A percentile compares a stretch with the other conserved stretches of the same genome.
These are phyloP conservation scores for Candida suzukii DNA, from an alignment of 805 yeast species.

Conservation along the genomic window DNA sequence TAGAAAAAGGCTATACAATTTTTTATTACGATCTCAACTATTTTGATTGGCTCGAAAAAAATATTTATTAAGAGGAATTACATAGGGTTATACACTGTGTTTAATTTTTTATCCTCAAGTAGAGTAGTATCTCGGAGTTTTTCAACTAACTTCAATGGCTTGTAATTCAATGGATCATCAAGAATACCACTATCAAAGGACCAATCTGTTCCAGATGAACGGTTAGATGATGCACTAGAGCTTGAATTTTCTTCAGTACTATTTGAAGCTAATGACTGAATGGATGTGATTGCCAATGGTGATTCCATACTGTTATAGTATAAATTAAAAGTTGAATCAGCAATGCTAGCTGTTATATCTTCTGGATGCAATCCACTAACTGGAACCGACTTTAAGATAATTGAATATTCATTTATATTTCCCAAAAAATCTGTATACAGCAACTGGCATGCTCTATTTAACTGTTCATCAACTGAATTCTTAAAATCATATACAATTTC, in stretches of 20 bases:
- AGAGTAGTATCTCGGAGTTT: slow-evolving; percentile 2
- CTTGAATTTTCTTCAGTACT: background rate
- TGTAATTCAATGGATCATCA: slow-evolving; percentile 5
- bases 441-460: background rate
- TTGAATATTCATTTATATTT: background rate
- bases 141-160: slow-evolving; percentile 12
- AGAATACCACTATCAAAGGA: background rate
- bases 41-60: too few species aligned
- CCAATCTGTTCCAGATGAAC: slow-evolving; percentile 6
- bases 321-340: background rate
- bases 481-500: background rate
- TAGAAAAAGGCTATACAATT: too few species aligned
- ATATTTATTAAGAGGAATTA: too few species aligned
- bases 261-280: background rate
- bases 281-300: background rate
- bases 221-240: background rate
- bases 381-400: background rate
- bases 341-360: too few species aligned
- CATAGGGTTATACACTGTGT: too few species aligned
- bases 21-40: too few species aligned
- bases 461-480: background rate
- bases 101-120: too few species aligned
- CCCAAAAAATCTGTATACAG: background rate
- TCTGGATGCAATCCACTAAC: background rate
- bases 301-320: background rate